A percentile compares a stretch with the other conserved stretches of the same genome.
These are phyloP conservation scores for Talaromyces rugulosus DNA, from an alignment of 2,329 filamentous ascomycete species.

Conservation along the genomic window DNA sequence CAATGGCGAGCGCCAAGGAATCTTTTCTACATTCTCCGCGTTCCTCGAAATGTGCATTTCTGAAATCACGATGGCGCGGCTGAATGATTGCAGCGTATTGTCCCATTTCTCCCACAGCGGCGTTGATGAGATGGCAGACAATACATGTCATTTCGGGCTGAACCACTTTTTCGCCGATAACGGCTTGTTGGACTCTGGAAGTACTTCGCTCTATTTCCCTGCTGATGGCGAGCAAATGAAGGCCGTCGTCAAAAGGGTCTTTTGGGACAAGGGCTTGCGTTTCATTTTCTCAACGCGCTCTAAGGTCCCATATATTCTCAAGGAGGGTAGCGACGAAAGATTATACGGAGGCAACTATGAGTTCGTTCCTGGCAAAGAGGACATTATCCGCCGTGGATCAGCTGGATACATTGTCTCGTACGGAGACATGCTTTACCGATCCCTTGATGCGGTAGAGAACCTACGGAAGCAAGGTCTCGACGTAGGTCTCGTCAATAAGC, in stretches of 20 bases:
- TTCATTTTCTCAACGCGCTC: conserved; percentile 38
- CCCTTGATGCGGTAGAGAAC: conserved; percentile 35
- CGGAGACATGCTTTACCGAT: conserved; percentile 39
- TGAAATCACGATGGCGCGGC: conserved; percentile 38
- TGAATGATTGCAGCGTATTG: conserved; percentile 35
- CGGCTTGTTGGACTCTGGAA: conserved; percentile 33
- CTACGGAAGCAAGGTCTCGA: conserved; percentile 33
- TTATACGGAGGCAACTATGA: conserved; percentile 34
- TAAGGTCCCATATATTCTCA: conserved; percentile 35
- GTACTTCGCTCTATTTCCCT: conserved; percentile 35
- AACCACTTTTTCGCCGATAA: conserved; percentile 41
- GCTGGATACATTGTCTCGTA: conserved; percentile 37
- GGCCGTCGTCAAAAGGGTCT: conserved; percentile 32
- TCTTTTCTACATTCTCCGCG: conserved; percentile 40
- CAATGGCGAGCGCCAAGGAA: conserved; percentile 31
- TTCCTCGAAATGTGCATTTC: conserved; percentile 40
- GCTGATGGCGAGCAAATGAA: conserved; percentile 40
- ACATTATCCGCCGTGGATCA: conserved; percentile 32
- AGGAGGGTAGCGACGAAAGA: conserved; percentile 31
- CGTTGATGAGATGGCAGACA: conserved; percentile 40
- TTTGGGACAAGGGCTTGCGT: conserved; percentile 34
- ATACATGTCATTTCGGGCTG: conserved; percentile 40
- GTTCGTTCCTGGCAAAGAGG: conserved; percentile 35
- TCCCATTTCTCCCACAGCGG: conserved; percentile 39
- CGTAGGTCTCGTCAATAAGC: conserved; percentile 37